Evolutionary conservation across 2,329 filamentous ascomycete genomes (phyloP).

Genomic region (Curvularia verruculosa): DNA sequence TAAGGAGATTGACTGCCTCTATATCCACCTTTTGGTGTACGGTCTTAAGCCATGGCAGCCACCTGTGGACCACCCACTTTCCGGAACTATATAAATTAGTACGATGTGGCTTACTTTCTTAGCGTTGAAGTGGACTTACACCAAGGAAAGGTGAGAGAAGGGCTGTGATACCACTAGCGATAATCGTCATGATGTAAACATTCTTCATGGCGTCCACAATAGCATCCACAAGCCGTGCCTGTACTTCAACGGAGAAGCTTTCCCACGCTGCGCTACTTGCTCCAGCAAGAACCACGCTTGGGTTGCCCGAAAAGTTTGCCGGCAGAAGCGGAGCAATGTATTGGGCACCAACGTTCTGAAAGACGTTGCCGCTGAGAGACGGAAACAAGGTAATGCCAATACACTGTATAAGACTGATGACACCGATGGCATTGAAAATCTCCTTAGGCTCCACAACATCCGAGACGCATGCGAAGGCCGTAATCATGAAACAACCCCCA

Average conservation of each 20-base stretch:
- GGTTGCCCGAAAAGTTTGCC: constrained; percentile 1
- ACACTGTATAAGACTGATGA: constrained; percentile 24
- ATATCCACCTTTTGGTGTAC: not conserved
- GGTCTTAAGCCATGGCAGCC: not conserved
- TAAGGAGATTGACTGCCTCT: constrained; percentile 5
- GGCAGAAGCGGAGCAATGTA: constrained; percentile 5
- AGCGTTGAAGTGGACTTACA: not conserved
- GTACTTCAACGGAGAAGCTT: constrained; percentile 1
- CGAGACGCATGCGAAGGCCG: constrained; percentile 20
- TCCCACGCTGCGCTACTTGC: not conserved
- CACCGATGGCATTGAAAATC: constrained; percentile 17
- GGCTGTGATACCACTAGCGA: not conserved
- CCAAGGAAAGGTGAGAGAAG: constrained; percentile 2
- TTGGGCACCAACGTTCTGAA: constrained; percentile 8
- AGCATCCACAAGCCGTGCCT: constrained; percentile 1
- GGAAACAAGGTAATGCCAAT: constrained; percentile 15
- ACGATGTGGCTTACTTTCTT: not conserved
- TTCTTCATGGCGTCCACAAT: constrained; percentile 11
- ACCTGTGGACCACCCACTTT: not conserved
- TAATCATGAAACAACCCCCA: constrained; percentile 20
- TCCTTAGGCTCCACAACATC: constrained; percentile 15
- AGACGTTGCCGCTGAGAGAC: constrained; percentile 5
- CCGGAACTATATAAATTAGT: not conserved
- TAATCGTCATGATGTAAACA: constrained; percentile 10
- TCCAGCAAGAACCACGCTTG: constrained; percentile 4